These are phyloP conservation scores for Hansenula lynferdii DNA, from an alignment of 1,139 yeast species.

Conservation along the genomic window DNA sequence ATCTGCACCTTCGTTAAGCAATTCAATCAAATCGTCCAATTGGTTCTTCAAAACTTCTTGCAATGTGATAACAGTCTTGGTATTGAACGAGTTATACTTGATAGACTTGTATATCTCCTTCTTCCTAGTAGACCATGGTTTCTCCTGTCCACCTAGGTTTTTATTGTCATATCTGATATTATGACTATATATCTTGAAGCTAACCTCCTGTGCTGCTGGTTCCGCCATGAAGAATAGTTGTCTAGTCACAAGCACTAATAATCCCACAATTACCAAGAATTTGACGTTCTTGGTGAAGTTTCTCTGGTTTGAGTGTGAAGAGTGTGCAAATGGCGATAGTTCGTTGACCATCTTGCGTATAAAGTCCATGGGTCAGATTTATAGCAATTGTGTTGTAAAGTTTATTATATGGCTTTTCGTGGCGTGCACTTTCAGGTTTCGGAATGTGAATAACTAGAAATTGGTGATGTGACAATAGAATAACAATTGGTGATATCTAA, in stretches of 20 bases:
- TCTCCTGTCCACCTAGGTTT: constrained; percentile 31
- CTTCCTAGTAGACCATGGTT: constrained; percentile 40
- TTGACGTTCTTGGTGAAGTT: neutral
- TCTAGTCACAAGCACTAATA: neutral
- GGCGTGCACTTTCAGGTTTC: no score
- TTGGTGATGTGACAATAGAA: no score
- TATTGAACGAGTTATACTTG: constrained; percentile 30
- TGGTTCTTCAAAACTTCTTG: constrained; percentile 55
- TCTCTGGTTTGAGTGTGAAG: no score
- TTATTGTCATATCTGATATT: constrained; percentile 46
- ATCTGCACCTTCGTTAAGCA: constrained; percentile 19
- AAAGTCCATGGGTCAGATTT: no score
- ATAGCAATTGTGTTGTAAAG: no score
- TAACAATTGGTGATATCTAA: no score
- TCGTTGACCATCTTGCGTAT: neutral
- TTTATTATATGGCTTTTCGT: no score
- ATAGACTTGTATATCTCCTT: constrained; percentile 37
- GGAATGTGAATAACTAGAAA: no score
- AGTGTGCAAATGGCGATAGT: neutral
- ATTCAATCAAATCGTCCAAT: constrained; percentile 38
- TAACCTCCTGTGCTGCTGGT: neutral
- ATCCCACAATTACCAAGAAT: neutral
- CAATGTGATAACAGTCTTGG: constrained; percentile 38
- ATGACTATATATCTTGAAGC: constrained; percentile 44
- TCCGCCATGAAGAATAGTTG: constrained; percentile 1